Conservation (phyloP, 2,329 filamentous ascomycete genomes). For the Bipolaris victoriae region DNA sequence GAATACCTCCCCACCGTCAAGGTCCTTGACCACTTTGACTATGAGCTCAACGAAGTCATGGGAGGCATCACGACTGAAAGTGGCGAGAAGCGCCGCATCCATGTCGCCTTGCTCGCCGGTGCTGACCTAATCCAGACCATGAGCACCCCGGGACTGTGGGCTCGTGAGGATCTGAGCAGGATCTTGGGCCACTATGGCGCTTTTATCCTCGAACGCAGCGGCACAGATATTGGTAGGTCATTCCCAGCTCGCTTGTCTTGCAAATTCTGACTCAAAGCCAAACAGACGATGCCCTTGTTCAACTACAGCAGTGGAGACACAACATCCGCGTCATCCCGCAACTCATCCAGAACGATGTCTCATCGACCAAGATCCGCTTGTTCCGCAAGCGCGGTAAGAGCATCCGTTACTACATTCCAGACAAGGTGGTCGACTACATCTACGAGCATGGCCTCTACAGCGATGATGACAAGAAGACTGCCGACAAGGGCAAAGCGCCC, state of each 20-base stretch:
- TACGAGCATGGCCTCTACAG: slow-evolving; percentile 49
- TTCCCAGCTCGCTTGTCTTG: not conserved
- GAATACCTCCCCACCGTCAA: slow-evolving; percentile 87
- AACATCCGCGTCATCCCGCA: slow-evolving; percentile 90
- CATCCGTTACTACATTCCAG: slow-evolving; percentile 51
- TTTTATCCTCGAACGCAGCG: slow-evolving; percentile 85
- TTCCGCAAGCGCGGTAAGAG: slow-evolving; percentile 59
- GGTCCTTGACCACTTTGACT: slow-evolving; percentile 87
- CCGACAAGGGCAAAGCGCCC: slow-evolving; percentile 45
- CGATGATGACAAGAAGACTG: slow-evolving; percentile 47
- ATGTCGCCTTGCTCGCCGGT: slow-evolving; percentile 82
- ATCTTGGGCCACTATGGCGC: slow-evolving; percentile 84
- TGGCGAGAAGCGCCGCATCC: slow-evolving; percentile 70
- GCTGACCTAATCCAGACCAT: slow-evolving; percentile 60
- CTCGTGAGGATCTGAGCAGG: slow-evolving; percentile 80
- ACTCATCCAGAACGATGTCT: slow-evolving; percentile 85
- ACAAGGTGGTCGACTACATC: slow-evolving; percentile 49
- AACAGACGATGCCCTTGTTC: slow-evolving; percentile 78
- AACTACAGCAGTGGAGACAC: slow-evolving; percentile 79
- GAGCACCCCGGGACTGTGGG: slow-evolving; percentile 72
- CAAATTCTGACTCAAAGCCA: slow-evolving; percentile 22
- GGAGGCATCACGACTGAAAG: slow-evolving; percentile 74
- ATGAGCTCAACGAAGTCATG: slow-evolving; percentile 82
- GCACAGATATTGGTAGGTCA: slow-evolving; percentile 72
- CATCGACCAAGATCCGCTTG: slow-evolving; percentile 80